A percentile compares a stretch with the other conserved stretches of the same genome.
phyloP scores from a whole-genome alignment of 2,329 filamentous ascomycete species.

The Cytospora leucostoma region DNA sequence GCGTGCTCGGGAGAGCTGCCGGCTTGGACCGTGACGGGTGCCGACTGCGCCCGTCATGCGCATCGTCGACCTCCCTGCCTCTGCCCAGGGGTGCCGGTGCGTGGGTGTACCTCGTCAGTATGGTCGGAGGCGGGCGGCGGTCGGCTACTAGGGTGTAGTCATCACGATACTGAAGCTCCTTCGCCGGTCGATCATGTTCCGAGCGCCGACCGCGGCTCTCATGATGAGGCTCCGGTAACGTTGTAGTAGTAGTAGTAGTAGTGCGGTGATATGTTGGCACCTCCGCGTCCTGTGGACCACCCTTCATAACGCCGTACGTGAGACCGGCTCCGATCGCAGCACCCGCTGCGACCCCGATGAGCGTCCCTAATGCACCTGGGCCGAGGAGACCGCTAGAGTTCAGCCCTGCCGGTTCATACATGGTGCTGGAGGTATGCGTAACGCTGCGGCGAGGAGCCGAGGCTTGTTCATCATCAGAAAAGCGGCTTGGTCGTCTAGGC shows the following conservation, averaged over 20 bases:
- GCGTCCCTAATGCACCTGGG: conserved; percentile 70
- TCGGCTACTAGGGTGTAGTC: conserved; percentile 36
- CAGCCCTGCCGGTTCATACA: conserved; percentile 34
- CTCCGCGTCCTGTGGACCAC: conserved; percentile 49
- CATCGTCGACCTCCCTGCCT: conserved; percentile 40
- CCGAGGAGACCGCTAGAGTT: conserved; percentile 50
- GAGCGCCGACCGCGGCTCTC: conserved; percentile 40
- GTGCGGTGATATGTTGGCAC: conserved; percentile 45
- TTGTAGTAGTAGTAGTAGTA: conserved; percentile 35
- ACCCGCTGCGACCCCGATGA: conserved; percentile 68
- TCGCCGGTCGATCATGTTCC: conserved; percentile 43
- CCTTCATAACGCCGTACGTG: conserved; percentile 71
- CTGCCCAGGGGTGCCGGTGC: conserved; percentile 36
- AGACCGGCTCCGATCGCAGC: conserved; percentile 64
- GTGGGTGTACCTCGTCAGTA: conserved; percentile 34
- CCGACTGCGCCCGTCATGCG: conserved; percentile 44
- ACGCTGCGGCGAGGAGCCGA: conserved; percentile 38
- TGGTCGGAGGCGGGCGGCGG: conserved; percentile 38
- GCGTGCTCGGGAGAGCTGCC: conserved; percentile 35
- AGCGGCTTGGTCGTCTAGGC: conserved; percentile 29
- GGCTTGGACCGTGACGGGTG: conserved; percentile 42
- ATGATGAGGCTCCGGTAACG: conserved; percentile 45
- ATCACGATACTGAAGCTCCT: conserved; percentile 40
- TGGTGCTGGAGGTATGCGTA: conserved; percentile 36
- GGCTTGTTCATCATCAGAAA: conserved; percentile 31